These are phyloP conservation scores for Aureobasidium sp. DNA, from an alignment of 2,329 filamentous ascomycete genomes.

Conservation along the genomic window DNA sequence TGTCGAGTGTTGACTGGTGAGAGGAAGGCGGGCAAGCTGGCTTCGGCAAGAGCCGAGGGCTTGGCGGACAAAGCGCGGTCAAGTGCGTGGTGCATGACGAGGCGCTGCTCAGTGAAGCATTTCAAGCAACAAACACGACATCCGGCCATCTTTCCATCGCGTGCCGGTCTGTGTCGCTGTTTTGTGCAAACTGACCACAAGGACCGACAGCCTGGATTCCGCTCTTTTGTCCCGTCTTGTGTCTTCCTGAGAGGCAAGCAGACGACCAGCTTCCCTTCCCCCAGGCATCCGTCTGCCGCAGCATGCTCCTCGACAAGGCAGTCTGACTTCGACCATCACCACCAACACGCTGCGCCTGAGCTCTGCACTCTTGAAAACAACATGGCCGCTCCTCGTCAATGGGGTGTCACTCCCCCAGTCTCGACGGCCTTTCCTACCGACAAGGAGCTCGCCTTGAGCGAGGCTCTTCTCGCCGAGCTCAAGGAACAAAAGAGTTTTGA, in stretches of 20 bases:
- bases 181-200: not conserved
- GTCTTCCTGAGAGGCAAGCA: not conserved
- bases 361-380: too few species aligned
- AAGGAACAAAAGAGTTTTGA: conserved; percentile 91
- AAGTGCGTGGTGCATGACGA: not conserved
- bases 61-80: not conserved
- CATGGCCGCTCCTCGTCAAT: conserved; percentile 36
- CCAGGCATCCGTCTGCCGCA: not conserved
- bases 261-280: not conserved
- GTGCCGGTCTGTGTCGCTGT: not conserved
- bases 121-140: not conserved
- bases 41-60: not conserved
- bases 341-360: not conserved
- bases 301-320: not conserved
- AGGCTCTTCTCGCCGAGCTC: conserved; percentile 74
- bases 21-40: not conserved
- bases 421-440: conserved; percentile 70
- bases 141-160: not conserved
- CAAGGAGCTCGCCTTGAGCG: conserved; percentile 68
- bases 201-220: not conserved
- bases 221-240: not conserved
- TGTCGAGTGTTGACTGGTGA: not conserved
- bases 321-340: not conserved
- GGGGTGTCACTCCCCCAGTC: conserved; percentile 79
- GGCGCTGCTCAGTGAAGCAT: not conserved